Base-by-base conservation (phyloP, 495 filamentous ascomycete genomes). In the Penicillium verhagenii region DNA sequence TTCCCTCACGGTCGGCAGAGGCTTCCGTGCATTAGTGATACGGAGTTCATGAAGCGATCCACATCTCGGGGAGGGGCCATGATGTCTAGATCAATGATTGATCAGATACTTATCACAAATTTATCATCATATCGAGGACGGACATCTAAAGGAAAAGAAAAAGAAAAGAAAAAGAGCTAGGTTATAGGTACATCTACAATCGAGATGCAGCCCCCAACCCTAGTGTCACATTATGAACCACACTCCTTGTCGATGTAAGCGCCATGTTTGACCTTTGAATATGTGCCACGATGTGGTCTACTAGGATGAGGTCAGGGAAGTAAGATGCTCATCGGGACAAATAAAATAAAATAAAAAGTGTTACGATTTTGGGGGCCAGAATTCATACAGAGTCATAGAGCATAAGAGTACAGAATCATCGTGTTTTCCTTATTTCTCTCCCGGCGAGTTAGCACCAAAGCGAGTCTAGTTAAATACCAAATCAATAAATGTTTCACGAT, bases 231-330 rank as follows among this genome's bases (percentile, higher is more conserved):
- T 21, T 7, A 24, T 6, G 33, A 18, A 37, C 47, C 47, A 50
- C 14, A 50, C 29, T 29, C 35, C n/a, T 28, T 39, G 49, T 52
- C 24, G 59, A 59, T 57, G 46, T 48, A 47, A 37, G 56, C 56
- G 59, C 57, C 53, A 35, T 57, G 52, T 64, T 64, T 55, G 58
- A 53, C 54, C 45, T 38, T 13, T 35, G 29, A 53, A 54, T 51
- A 47, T 52, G 47, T 37, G 31, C 19, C 47, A 39, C 35, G 48
- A 45, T 53, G 38, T 54, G 57, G 60, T 54, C 57, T 47, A 52
- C 52, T 49, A 35, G 45, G 45, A 31, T 33, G 21, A 38, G 53
- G 59, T 52, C 50, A 59, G 23, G 10, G 26, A 11, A 16, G 25
- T 47, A 18, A 29, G 47, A 4, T 28, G 47, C 28, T 16, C 28